Percentiles rank a stretch among this genome's conserved stretches.
phyloP scores from a whole-genome alignment of 768 basidiomycete species.

The Leccinum rimulosum region DNA sequence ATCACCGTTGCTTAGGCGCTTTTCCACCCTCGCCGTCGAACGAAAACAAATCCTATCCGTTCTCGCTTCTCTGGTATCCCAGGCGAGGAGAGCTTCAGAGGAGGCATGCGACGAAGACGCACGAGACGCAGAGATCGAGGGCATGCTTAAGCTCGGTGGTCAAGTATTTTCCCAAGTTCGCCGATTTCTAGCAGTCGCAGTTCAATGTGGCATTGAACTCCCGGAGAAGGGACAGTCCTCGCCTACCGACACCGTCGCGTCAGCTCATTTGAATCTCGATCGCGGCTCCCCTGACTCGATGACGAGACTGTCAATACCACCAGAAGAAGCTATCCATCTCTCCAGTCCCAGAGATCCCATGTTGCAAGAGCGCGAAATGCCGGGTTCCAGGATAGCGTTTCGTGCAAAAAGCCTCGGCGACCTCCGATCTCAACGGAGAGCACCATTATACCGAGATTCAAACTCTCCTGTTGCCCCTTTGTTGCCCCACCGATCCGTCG shows the following conservation, averaged over 20 bases:
- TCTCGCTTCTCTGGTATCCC: conserved; percentile 78
- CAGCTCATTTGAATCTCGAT: conserved; percentile 16
- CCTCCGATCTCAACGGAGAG: conserved; percentile 37
- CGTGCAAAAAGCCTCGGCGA: conserved; percentile 57
- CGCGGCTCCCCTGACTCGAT: conserved; percentile 14
- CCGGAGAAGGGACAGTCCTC: conserved; percentile 46
- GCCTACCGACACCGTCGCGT: conserved; percentile 18
- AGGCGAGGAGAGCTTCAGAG: conserved; percentile 65
- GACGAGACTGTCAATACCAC: conserved; percentile 11
- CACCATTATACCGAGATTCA: conserved; percentile 35
- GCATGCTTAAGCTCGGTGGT: conserved; percentile 78
- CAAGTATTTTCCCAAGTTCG: conserved; percentile 80
- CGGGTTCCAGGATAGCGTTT: conserved; percentile 28
- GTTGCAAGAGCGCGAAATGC: conserved; percentile 23
- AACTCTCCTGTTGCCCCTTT: conserved; percentile 36
- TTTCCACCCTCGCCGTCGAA: conserved; percentile 67
- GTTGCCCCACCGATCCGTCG: conserved; percentile 31
- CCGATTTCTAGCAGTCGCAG: conserved; percentile 72
- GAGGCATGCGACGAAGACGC: conserved; percentile 43
- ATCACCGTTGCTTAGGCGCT: conserved; percentile 64
- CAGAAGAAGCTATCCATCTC: conserved; percentile 3
- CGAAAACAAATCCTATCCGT: conserved; percentile 80
- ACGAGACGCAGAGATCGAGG: conserved; percentile 57
- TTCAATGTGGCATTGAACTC: conserved; percentile 70
- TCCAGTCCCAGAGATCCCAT: conserved; percentile 34